Evolutionary conservation across 495 filamentous ascomycete genomes (phyloP), one percentile per base, ranked within the genome.

Genomic region (Trichoderma gamsii): DNA sequence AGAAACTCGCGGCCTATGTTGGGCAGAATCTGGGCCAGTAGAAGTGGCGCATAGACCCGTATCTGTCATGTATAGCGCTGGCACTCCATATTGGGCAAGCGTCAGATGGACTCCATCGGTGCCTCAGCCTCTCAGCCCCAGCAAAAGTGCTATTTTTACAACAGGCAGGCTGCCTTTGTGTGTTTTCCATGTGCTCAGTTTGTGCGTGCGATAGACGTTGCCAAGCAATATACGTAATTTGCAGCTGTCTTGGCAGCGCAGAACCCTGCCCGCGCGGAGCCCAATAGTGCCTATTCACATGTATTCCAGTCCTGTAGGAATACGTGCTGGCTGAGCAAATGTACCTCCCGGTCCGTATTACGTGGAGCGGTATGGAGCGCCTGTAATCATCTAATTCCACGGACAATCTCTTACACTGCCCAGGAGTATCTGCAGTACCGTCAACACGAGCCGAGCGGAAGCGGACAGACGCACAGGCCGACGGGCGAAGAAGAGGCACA

Each of bases 1-100:
- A 87, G 69, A 83, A 78, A 59, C 71, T 92, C 66, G 79, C 80
- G 18, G 71, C 71, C 21, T 96, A 93, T 76, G 77, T 96, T 9
- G 71, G 74, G 41, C 69, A 77, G 25, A 27, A 76, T 63, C 63
- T 71, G 76, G 32, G 32, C 21, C 38, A 35, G 12, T 61, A 23
- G 43, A 12, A 32, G 32, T 11, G 16, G 41, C 16, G 41, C 66
- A 16, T 52, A 12, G 16, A 12, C 18, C 16, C 5, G 43, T 9
- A 52, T 52, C 56, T 38, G 64, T 61, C 41, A 61, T 23, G 23
- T 21, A 13, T n/a, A 16, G n/a, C n/a, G 44, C n/a, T 9, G 44
- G 15, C 44, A 18, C 8, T 8, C 49, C 21, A 4, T n/a, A 52
- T 52, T 11, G 4, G 49, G 49, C 49, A 25, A 46, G 43, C 7